Base-by-base conservation (phyloP, 306 rosid genomes). In the Castanea mollissima region DNA sequence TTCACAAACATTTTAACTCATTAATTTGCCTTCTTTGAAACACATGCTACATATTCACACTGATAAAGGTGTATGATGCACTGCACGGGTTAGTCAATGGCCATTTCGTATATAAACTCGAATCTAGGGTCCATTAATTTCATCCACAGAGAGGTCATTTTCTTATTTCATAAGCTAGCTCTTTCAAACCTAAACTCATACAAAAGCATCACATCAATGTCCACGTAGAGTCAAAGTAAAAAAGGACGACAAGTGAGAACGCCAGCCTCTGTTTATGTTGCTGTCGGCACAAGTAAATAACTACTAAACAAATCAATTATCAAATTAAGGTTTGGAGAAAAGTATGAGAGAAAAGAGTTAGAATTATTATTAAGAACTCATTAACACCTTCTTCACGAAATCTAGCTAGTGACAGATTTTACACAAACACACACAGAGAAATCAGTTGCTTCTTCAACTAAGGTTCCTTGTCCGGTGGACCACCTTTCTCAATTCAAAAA, bases 401-500 rank as follows among this genome's bases (percentile, higher is more conserved):
- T 1, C 34, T 21, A n/a, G 54, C 15, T 49, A 49, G 13, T 38
- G 62, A 35, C 2, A 16, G 51, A 2, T 52, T 19, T 32, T 57
- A 7, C 78, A 75, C 23, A 62, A 25, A 41, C 38, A 64, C 4
- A 35, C 25, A 41, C 0, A 32, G 55, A 64, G 44, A 78, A 75
- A 57, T 49, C 11, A 89, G 76, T 92, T 87, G 87, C 92, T 87
- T 92, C 87, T 85, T 77, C 80, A 82, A 80, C 82, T 77, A 71
- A 67, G 81, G 86, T 87, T 92, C 78, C 73, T 68, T 86, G 91
- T 87, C 87, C 81, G 88, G 85, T 82, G 89, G 91, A 90, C 86
- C 81, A 85, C 55, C 65, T 75, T 80, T 84, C 56, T 60, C 71
- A 76, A 67, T 83, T 71, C 16, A 77, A 59, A 82, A n/a, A 72